Base-by-base conservation (phyloP, 176 grass and related monocot species). In the Rhynchospora tenuis region DNA sequence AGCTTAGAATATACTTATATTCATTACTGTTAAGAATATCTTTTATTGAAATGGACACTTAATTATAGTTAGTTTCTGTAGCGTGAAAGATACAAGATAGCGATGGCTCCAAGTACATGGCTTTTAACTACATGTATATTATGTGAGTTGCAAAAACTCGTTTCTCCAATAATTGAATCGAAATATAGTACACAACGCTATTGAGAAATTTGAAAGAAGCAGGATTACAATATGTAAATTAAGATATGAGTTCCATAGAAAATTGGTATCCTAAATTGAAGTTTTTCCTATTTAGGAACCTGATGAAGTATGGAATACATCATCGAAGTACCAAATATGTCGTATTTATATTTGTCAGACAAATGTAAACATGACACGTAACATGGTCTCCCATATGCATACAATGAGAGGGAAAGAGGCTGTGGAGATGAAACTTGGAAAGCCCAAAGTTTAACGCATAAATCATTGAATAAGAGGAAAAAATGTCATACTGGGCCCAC, bases 291-390 rank as follows among this genome's bases (percentile, higher is more conserved):
- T 54, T 75, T 27, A 54, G 72, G 22, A 73, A 38, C 33, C 33
- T 38, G 13, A 59, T 79, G 11, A 78, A 58, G 27, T 19, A 60
- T 58, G 27, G 52, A 9, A 80, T 61, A 43, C 55, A 61, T 80
- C 77, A 80, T 80, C 4, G 0, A 13, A 6, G 44, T 33, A 80
- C 54, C 56, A 80, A 74, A 14, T 74, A 6, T 11, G 38, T 60
- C 9, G 0, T 27, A 52, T 59, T 10, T 59, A 44, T 80, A n/a
- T 61, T 61, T 31, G 24, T n/a, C 56, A 59, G 59, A 63, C 79
- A 62, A 64, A 81, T 62, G 61, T 82, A 64, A 61, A 28, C 79
- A 9, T 48, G 79, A 64, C 79, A 82, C 79, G 79, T 82, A 51
- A 65, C 50, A 47, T 28, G 51, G 38, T 62, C 20, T 81, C 58